phyloP scores from a whole-genome alignment of 768 basidiomycete species.

The Amanita subjunquillea region DNA sequence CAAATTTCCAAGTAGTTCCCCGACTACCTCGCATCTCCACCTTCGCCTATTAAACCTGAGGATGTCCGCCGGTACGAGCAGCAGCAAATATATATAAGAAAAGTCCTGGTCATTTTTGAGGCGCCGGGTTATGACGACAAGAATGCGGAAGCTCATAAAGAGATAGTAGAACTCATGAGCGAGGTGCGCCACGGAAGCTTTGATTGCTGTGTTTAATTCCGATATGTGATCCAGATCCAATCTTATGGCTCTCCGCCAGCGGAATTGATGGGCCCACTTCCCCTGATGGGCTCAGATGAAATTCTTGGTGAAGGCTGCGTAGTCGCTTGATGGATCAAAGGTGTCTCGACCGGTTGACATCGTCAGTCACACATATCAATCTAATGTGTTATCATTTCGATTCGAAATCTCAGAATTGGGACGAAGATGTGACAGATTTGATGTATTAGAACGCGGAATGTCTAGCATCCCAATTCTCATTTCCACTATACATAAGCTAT shows the following conservation, averaged over 20 bases:
- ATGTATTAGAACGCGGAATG: no score
- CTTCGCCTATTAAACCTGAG: slow-evolving; percentile 36
- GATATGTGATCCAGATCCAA: slow-evolving; percentile 51
- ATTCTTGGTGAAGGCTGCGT: slow-evolving; percentile 6
- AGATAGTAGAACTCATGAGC: slow-evolving; percentile 62
- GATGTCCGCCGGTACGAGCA: slow-evolving; percentile 56
- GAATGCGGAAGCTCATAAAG: slow-evolving; percentile 30
- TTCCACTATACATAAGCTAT: no score
- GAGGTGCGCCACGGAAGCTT: slow-evolving; percentile 39
- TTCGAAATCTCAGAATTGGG: no score
- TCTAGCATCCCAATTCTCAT: no score
- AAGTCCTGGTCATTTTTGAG: slow-evolving; percentile 61
- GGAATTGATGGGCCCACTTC: slow-evolving; percentile 78
- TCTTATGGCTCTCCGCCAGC: slow-evolving; percentile 64
- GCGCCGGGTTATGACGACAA: slow-evolving; percentile 46
- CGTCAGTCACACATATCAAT: no score
- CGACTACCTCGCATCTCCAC: slow-evolving; percentile 52
- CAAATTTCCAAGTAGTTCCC: slow-evolving; percentile 49
- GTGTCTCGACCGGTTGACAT: no score
- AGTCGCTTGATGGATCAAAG: not conserved
- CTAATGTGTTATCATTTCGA: no score
- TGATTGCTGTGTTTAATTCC: not conserved
- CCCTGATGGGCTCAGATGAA: slow-evolving; percentile 47
- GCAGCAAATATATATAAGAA: slow-evolving; percentile 46
- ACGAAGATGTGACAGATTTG: no score